A percentile compares a stretch with the other conserved stretches of the same genome.
These are phyloP conservation scores for Xenoacremonium recifei DNA, from an alignment of 2,329 filamentous ascomycete species.

Conservation along the genomic window DNA sequence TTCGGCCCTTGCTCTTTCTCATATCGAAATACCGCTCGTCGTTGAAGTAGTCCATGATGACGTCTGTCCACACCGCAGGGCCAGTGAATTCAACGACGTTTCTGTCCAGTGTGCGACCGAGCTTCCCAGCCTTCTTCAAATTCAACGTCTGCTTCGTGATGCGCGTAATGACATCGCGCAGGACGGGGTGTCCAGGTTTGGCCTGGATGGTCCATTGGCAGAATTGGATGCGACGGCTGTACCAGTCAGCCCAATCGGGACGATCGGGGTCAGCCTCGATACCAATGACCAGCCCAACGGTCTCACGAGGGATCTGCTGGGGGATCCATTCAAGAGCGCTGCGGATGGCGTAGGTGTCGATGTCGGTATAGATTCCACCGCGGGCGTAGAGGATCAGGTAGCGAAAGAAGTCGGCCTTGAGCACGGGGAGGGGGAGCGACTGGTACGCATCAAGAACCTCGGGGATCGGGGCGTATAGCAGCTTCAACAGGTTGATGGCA, in stretches of 20 bases:
- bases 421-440: conserved; percentile 68
- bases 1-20: conserved; percentile 64
- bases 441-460: conserved; percentile 77
- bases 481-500: conserved; percentile 74
- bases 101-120: conserved; percentile 61
- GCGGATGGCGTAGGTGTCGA: conserved; percentile 84
- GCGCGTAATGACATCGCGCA: conserved; percentile 81
- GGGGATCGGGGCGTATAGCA: conserved; percentile 82
- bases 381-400: conserved; percentile 66
- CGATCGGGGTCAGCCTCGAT: conserved; percentile 96
- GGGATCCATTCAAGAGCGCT: conserved; percentile 89
- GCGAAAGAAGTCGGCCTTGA: conserved; percentile 78
- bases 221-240: conserved; percentile 93
- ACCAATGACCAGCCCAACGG: conserved; percentile 84
- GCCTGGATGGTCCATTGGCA: conserved; percentile 99
- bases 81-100: conserved; percentile 92
- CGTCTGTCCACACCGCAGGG: conserved; percentile 91
- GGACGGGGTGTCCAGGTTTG: conserved; percentile 89
- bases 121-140: conserved; percentile 65
- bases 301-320: conserved; percentile 68
- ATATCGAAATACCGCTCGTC: conserved; percentile 86
- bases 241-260: conserved; percentile 91
- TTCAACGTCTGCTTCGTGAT: conserved; percentile 81
- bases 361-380: conserved; percentile 77
- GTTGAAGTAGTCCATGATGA: conserved; percentile 91